phyloP scores from a whole-genome alignment of 2,329 filamentous ascomycete species.

The Microdochium bolleyi region DNA sequence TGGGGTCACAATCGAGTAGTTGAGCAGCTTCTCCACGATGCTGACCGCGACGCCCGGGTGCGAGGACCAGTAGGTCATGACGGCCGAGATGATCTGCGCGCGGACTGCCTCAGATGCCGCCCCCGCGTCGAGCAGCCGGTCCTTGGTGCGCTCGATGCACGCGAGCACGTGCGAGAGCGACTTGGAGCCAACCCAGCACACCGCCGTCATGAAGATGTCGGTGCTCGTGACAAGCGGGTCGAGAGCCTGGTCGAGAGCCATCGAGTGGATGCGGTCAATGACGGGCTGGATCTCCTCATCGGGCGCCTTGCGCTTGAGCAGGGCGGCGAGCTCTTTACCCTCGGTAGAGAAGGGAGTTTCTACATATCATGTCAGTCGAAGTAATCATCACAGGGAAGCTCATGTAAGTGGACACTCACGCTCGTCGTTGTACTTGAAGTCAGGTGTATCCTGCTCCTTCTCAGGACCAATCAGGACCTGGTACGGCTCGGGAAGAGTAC shows the following conservation, averaged over 20 bases:
- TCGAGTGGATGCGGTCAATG: constrained; percentile 73
- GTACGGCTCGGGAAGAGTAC: constrained; percentile 81
- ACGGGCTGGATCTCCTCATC: constrained; percentile 81
- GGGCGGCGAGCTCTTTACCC: constrained; percentile 70
- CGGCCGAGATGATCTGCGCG: constrained; percentile 80
- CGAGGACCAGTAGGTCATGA: constrained; percentile 87
- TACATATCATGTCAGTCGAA: constrained; percentile 22
- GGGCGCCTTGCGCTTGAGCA: constrained; percentile 76
- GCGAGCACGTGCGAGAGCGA: constrained; percentile 93
- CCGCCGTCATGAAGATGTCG: constrained; percentile 87
- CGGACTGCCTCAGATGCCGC: constrained; percentile 67
- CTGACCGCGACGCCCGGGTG: constrained; percentile 88
- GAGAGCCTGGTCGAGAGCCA: constrained; percentile 61
- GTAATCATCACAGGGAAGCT: constrained; percentile 1
- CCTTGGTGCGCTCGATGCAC: constrained; percentile 91
- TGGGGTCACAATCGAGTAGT: constrained; percentile 90
- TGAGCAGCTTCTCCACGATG: constrained; percentile 93
- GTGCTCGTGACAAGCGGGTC: constrained; percentile 82
- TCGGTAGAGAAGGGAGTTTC: constrained; percentile 75
- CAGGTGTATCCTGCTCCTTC: constrained; percentile 92
- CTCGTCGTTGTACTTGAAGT: constrained; percentile 81
- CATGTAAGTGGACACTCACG: constrained; percentile 48
- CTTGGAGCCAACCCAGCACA: constrained; percentile 90
- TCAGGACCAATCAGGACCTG: constrained; percentile 72
- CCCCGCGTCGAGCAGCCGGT: constrained; percentile 74